Evolutionary conservation across 768 basidiomycete species (phyloP).

Genomic region (Gloeopeniophorella convolvens): DNA sequence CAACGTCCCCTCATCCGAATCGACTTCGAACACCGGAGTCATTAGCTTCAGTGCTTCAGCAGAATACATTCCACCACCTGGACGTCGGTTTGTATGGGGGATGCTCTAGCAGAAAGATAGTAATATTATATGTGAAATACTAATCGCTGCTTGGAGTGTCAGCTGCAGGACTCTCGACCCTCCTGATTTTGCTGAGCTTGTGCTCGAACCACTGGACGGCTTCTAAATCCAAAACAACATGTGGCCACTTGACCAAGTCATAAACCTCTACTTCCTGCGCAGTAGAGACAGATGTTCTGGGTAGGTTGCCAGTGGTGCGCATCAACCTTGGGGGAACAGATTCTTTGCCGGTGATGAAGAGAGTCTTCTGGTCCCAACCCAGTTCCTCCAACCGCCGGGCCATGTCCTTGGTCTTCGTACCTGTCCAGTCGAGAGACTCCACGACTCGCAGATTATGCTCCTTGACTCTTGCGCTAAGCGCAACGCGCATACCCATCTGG

Average conservation of each 20-base stretch:
- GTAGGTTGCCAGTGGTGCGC: constrained; percentile 64
- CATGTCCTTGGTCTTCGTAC: constrained; percentile 64
- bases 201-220: constrained; percentile 77
- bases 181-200: constrained; percentile 41
- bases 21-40: no score
- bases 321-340: constrained; percentile 48
- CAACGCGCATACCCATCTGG: constrained; percentile 88
- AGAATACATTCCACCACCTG: no score
- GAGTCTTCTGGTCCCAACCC: constrained; percentile 57
- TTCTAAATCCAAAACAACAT: constrained; percentile 72
- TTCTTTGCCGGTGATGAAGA: constrained; percentile 67
- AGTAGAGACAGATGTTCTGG: constrained; percentile 55
- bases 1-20: background rate
- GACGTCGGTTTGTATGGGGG: no score
- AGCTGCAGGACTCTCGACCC: no score
- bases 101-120: no score
- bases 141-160: no score
- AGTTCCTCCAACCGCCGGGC: constrained; percentile 54
- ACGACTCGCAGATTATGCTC: constrained; percentile 74
- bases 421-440: constrained; percentile 63
- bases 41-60: no score
- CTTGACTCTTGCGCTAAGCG: constrained; percentile 75
- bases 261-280: constrained; percentile 70
- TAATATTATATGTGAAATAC: no score
- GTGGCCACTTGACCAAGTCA: constrained; percentile 77